Evolutionary conservation across 306 rosid genomes (phyloP).

Genomic region (Ormosia emarginata): DNA sequence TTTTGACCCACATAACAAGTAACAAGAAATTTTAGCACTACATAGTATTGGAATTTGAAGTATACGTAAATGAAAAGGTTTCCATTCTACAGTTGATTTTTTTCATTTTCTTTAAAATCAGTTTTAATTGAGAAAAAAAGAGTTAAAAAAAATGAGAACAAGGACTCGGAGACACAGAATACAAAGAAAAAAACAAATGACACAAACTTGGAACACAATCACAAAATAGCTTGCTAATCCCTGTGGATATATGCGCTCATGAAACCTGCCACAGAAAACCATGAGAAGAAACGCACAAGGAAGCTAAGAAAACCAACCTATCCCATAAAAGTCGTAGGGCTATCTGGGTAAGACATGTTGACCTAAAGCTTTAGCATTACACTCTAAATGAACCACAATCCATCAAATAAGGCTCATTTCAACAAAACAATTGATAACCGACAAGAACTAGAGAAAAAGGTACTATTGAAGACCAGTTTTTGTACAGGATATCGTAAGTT

Average conservation of each 20-base stretch:
- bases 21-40: not conserved
- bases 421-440: not conserved
- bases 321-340: not conserved
- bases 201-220: not conserved
- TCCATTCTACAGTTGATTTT: not conserved
- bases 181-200: not conserved
- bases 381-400: not conserved
- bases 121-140: not conserved
- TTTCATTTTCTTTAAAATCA: not conserved
- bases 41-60: not conserved
- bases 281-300: too few species aligned
- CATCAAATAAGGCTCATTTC: not conserved
- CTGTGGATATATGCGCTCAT: not conserved
- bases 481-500: not conserved
- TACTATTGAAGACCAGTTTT: not conserved
- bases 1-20: not conserved
- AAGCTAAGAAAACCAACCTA: not conserved
- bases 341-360: not conserved
- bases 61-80: not conserved
- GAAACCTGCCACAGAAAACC: not conserved
- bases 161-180: not conserved
- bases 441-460: not conserved
- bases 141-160: not conserved
- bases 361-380: not conserved
- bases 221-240: not conserved